phyloP scores from a whole-genome alignment of 140 eudicot species.

The Senecio squalidus region DNA sequence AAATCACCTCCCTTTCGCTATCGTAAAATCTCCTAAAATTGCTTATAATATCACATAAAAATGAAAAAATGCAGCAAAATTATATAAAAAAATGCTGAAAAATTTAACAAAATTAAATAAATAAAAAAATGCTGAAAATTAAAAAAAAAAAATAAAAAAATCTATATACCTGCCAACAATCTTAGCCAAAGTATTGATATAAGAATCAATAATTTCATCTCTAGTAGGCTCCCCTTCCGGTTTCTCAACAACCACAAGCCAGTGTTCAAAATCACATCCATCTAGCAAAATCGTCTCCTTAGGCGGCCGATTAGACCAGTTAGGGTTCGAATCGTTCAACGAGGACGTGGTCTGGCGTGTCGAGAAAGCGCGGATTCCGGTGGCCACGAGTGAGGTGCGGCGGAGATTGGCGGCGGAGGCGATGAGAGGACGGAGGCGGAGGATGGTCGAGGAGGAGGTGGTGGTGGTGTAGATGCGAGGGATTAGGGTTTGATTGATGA shows the following conservation, averaged over 20 bases:
- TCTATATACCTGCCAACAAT: slow-evolving; percentile 66
- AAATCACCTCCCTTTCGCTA: too few relatives aligned
- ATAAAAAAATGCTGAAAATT: not conserved
- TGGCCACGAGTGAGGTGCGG: slow-evolving; percentile 31
- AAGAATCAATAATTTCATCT: slow-evolving; percentile 73
- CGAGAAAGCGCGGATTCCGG: slow-evolving; percentile 45
- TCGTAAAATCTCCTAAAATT: too few relatives aligned
- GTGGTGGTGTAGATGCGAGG: slow-evolving; percentile 27
- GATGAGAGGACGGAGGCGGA: slow-evolving; percentile 55
- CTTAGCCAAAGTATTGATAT: slow-evolving; percentile 69
- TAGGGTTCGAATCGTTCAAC: slow-evolving; percentile 70
- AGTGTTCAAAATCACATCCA: slow-evolving; percentile 95
- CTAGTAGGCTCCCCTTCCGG: slow-evolving; percentile 75
- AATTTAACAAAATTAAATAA: not conserved
- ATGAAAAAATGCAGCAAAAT: too few relatives aligned
- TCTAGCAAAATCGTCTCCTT: slow-evolving; percentile 89
- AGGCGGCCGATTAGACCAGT: slow-evolving; percentile 88
- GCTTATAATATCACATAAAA: not conserved
- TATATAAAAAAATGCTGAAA: too few relatives aligned
- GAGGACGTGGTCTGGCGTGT: slow-evolving; percentile 63
- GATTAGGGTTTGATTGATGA: slow-evolving; percentile 27
- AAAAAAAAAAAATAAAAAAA: not conserved
- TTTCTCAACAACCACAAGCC: slow-evolving; percentile 78
- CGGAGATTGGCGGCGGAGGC: slow-evolving; percentile 29
- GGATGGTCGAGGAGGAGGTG: slow-evolving; percentile 24